Evolutionary conservation across 1,284 basidiomycete genomes (phyloP), one percentile per base, ranked within the genome.

Genomic region (Ganoderma sinense): DNA sequence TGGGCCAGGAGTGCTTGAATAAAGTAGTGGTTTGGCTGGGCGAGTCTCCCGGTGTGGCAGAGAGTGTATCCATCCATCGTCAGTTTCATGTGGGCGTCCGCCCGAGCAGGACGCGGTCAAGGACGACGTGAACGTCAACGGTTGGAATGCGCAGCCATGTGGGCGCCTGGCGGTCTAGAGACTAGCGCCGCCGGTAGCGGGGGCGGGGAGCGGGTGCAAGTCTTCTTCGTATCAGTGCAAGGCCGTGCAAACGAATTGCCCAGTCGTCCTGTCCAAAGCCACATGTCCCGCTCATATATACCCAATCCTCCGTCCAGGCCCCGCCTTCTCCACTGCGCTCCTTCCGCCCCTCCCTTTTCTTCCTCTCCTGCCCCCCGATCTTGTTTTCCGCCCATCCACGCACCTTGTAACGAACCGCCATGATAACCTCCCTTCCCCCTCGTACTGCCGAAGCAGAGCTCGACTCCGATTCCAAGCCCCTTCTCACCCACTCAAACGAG

Each of bases 391-490:
- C 53, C 5, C 43, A 26, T 14, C 31, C 39, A 33, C 53, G 40
- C 62, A 56, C 53, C 31, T 56, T 26, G 40, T 70, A 33, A 70
- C 71, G 65, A 70, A 14, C 59, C 13, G 39, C 55, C 66, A 43
- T 36, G 41, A 73, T 70, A 65, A 64, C 71, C 26, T 29, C 71
- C 14, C 58, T 58, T 36, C 69, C 65, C 45, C 62, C 69, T 40
- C 66, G 64, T 14, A 18, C 36, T 41, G 36, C 14, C 53, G 66
- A 63, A 31, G 69, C 66, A 45, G 72, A 71, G 10, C 67, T 69
- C 8, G 72, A 71, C 55, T 67, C 72, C n/a, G 72, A 71, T 56
- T 68, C 70, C 18, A 73, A 71, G 63, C 72, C 72, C 11, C 68
- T 73, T 6, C 69, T 73, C 16, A 65, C 62, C 43, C 65, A 65